A percentile compares a stretch with the other conserved stretches of the same genome.
These are phyloP conservation scores for Serendipita vermifera DNA, from an alignment of 768 basidiomycete species.

Conservation along the genomic window DNA sequence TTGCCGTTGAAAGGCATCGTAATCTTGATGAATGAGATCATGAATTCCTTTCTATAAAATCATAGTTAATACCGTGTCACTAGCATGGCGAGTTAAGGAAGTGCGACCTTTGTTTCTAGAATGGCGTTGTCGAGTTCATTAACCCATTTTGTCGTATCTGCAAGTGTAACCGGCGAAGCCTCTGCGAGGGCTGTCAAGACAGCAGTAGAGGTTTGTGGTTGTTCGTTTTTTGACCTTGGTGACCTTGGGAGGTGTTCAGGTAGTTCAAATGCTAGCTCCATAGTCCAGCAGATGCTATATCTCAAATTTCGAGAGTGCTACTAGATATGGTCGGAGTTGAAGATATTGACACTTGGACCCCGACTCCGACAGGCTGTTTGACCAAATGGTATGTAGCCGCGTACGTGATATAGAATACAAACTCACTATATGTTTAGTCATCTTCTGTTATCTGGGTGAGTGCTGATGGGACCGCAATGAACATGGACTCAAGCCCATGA, in stretches of 20 bases:
- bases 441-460: constrained; percentile 1
- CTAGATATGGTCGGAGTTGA: too few species aligned
- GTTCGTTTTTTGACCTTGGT: constrained; percentile 28
- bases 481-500: background rate
- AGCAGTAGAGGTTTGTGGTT: constrained; percentile 50
- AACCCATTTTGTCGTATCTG: constrained; percentile 56
- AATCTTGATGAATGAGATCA: constrained; percentile 53
- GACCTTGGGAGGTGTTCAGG: constrained; percentile 62
- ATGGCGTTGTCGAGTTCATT: constrained; percentile 61
- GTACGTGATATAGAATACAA: too few species aligned
- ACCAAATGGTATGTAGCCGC: too few species aligned
- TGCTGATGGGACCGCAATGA: background rate
- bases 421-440: background rate
- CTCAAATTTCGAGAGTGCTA: too few species aligned
- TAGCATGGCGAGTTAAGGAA: background rate
- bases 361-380: too few species aligned
- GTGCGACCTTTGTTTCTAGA: constrained; percentile 49
- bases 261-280: constrained; percentile 56
- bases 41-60: constrained; percentile 49
- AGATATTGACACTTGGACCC: too few species aligned
- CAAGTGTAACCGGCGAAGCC: constrained; percentile 41
- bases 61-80: constrained; percentile 10
- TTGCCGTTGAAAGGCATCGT: constrained; percentile 52
- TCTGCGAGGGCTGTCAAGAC: constrained; percentile 60
- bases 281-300: background rate